phyloP scores from a whole-genome alignment of 2,329 filamentous ascomycete species.

The Penicillium crustosum region DNA sequence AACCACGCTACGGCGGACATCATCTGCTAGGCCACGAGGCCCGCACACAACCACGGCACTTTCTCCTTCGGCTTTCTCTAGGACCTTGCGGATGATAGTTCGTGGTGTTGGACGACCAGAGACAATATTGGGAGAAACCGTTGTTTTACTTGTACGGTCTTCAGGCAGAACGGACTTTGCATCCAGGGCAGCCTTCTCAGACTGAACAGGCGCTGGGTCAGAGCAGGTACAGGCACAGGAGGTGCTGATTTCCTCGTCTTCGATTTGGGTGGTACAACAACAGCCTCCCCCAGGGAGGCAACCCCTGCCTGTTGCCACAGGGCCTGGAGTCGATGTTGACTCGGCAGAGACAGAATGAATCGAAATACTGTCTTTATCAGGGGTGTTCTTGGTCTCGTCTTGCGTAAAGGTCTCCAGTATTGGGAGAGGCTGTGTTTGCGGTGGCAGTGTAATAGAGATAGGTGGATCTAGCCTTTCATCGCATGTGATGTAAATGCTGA shows the following conservation, averaged over 20 bases:
- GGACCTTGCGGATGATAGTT: constrained; percentile 53
- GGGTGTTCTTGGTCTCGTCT: constrained; percentile 10
- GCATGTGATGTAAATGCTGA: constrained; percentile 58
- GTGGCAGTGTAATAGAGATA: constrained; percentile 27
- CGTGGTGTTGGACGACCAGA: constrained; percentile 55
- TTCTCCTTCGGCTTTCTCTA: constrained; percentile 62
- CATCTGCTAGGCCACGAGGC: constrained; percentile 54
- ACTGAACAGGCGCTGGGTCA: constrained; percentile 19
- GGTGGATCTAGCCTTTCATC: constrained; percentile 46
- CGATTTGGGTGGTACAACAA: constrained; percentile 52
- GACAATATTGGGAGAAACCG: constrained; percentile 31
- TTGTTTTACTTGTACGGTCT: background rate
- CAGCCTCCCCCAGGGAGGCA: constrained; percentile 41
- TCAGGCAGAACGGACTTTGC: background rate
- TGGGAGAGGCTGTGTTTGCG: background rate
- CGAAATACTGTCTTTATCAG: constrained; percentile 28
- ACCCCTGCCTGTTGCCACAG: constrained; percentile 8
- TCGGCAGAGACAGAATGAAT: constrained; percentile 14
- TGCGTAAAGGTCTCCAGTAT: background rate
- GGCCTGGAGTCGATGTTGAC: constrained; percentile 10
- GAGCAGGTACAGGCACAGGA: constrained; percentile 42
- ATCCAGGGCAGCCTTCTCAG: constrained; percentile 8
- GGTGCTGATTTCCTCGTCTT: constrained; percentile 45
- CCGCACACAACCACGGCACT: constrained; percentile 64
- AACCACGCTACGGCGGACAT: constrained; percentile 57